A percentile compares a stretch with the other conserved stretches of the same genome.
Evolutionary conservation across 306 rosid species (phyloP).

Genomic region (Prunus mume): DNA sequence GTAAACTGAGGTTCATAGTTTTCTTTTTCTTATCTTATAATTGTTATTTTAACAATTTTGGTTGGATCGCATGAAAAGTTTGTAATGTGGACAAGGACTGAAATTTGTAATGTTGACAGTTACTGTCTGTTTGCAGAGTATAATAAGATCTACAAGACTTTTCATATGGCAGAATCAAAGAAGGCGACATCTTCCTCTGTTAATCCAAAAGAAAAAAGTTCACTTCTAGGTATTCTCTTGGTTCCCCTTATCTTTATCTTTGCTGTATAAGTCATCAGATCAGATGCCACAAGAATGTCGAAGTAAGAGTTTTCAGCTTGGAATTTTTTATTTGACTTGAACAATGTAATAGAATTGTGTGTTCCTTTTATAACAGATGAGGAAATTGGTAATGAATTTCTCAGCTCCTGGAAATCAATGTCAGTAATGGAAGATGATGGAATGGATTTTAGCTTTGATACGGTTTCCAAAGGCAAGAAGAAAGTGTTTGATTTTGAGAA

Average conservation of each 20-base stretch:
- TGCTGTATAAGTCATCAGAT: slow-evolving; percentile 15
- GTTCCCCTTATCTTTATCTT: slow-evolving; percentile 18
- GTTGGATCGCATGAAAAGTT: slow-evolving; percentile 7
- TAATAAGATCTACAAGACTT: slow-evolving; percentile 20
- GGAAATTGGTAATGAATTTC: slow-evolving; percentile 70
- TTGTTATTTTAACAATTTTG: neutral
- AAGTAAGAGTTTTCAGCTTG: neutral
- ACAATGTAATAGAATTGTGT: slow-evolving; percentile 3
- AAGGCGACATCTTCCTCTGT: slow-evolving; percentile 54
- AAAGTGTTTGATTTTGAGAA: slow-evolving; percentile 71
- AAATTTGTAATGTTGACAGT: slow-evolving; percentile 16
- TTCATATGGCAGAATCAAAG: slow-evolving; percentile 58
- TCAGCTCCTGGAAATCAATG: slow-evolving; percentile 87
- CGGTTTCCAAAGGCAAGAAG: slow-evolving; percentile 55
- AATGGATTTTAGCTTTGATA: slow-evolving; percentile 68
- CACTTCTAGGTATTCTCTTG: slow-evolving; percentile 52
- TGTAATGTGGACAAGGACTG: slow-evolving; percentile 2
- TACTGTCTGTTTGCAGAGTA: slow-evolving; percentile 24
- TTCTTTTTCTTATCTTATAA: neutral
- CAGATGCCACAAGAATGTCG: neutral
- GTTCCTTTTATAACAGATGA: slow-evolving; percentile 48
- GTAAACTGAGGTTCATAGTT: neutral
- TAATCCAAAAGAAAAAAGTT: slow-evolving; percentile 46
- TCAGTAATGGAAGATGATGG: slow-evolving; percentile 68
- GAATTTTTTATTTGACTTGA: neutral